Evolutionary conservation across 805 yeast genomes (phyloP), one percentile per base, ranked within the genome.

Genomic region (Nakazawaea peltata): DNA sequence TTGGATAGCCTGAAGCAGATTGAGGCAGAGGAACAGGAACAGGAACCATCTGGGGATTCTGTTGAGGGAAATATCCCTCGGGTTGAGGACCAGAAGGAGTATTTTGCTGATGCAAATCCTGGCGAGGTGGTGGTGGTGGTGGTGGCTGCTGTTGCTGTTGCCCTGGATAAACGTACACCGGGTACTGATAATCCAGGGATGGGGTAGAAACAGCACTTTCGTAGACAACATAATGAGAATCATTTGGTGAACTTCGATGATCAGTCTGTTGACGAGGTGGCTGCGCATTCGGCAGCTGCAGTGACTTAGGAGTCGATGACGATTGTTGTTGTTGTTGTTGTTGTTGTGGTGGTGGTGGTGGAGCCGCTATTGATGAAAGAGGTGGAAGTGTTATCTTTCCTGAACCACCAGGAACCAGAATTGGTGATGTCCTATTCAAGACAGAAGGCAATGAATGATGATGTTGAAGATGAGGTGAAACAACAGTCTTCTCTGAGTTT

Each of bases 341-440:
- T 7, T 25, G 27, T 12, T 25, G 27, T 12, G 27, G 27, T 12
- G 10, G 24, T 22, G 24, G 24, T 11, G 24, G 24, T 11, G 24
- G 24, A 22, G 24, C 24, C 11, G 39, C 34, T 13, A 35, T 35
- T 21, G 42, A 27, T 21, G 44, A 28, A 11, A 32, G 19, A 22
- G 40, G 31, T 10, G 44, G 32, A 13, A 40, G 15, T 29, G 28
- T 22, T 19, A 32, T 27, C 15, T 27, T 19, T 28, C 27, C 14
- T 7, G 27, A 25, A 6, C 13, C 14, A n/a, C 11, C 11, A 22
- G 24, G 11, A 9, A 11, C 11, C 24, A 22, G 11, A 22, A 8
- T 22, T 22, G 24, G 8, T 22, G 24, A 11, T 9, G 24, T 11
- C 11, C 8, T 22, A 22, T 11, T 22, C 24, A 11, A 22, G 24